Evolutionary conservation across 169 alveolate species (phyloP).

Genomic region (Pseudocohnilembus persalinus): DNA sequence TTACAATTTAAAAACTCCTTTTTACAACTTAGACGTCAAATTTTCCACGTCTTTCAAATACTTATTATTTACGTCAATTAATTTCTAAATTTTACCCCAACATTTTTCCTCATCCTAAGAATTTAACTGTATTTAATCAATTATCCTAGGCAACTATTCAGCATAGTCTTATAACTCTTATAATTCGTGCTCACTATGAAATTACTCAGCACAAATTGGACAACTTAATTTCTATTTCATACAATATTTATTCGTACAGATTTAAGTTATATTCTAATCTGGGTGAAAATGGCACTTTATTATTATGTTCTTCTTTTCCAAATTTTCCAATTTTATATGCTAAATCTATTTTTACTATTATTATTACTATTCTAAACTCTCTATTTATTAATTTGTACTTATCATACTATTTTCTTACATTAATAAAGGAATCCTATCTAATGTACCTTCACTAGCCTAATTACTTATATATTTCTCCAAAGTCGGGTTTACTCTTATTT

Average conservation of each 20-base stretch:
- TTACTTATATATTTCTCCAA: too few relatives aligned
- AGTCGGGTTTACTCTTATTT: too few relatives aligned
- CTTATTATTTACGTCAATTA: neutral
- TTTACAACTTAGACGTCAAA: neutral
- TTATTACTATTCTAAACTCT: neutral
- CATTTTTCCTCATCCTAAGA: neutral
- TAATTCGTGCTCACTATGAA: neutral
- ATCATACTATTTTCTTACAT: too few relatives aligned
- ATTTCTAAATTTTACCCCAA: neutral
- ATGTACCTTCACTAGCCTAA: too few relatives aligned
- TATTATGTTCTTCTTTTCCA: neutral
- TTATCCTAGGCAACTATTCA: neutral
- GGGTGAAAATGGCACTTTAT: neutral
- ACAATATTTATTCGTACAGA: neutral
- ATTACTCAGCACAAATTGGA: neutral
- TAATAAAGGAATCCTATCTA: too few relatives aligned
- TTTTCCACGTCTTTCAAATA: neutral
- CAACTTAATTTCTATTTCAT: neutral
- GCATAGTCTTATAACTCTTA: neutral
- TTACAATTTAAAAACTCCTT: neutral
- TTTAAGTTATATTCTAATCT: neutral
- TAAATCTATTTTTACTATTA: neutral
- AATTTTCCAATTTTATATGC: neutral
- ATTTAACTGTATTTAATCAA: neutral
- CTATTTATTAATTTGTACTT: neutral